Base-by-base conservation (phyloP, 2,329 filamentous ascomycete genomes). In the Exophiala oligosperma region DNA sequence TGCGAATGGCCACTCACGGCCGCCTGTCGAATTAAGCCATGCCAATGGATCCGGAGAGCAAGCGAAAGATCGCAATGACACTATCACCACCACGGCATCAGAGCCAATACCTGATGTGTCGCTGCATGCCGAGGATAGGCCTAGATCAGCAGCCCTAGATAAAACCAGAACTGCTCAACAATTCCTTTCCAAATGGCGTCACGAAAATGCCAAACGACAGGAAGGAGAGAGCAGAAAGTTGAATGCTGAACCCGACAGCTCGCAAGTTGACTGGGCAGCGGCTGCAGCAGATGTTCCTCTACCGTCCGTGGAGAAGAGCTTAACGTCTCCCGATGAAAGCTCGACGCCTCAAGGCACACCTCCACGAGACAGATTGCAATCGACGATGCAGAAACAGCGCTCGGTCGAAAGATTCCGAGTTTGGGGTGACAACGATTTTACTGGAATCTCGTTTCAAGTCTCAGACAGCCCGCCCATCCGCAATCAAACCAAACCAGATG, bases 381-480 rank as follows among this genome's bases (percentile, higher is more conserved):
- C 61, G 5, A 59, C 64, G 6, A 51, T 63, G 24, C 41, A 52
- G 12, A 60, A 59, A 9, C 59, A 60, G 24, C 56, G 50, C 21
- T 64, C 66, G 9, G 52, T 61, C n/a, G 66, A 67, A 21, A 57
- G 60, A 37, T 57, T 63, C 40, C 56, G 68, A 24, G 65, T 56
- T 21, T 64, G 64, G 49, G 70, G 32, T 35, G 32, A 68, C 29
- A 68, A 74, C n/a, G 66, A 70, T 41, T 66, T 69, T 59, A 68
- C 67, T 29, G 62, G 63, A 8, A 65, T 64, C 26, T 66, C 68
- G 32, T 62, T 69, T 41, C 70, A 69, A 38, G 58, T 70, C 21
- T 73, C 71, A 17, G 62, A 72, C 35, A 72, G 70, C 47, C 69
- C 71, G 9, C 63, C 66, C 2, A 69, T 69, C 53, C 68, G 67